Evolutionary conservation across 805 yeast species (phyloP).

Genomic region (Yarrowia yakushimensis): DNA sequence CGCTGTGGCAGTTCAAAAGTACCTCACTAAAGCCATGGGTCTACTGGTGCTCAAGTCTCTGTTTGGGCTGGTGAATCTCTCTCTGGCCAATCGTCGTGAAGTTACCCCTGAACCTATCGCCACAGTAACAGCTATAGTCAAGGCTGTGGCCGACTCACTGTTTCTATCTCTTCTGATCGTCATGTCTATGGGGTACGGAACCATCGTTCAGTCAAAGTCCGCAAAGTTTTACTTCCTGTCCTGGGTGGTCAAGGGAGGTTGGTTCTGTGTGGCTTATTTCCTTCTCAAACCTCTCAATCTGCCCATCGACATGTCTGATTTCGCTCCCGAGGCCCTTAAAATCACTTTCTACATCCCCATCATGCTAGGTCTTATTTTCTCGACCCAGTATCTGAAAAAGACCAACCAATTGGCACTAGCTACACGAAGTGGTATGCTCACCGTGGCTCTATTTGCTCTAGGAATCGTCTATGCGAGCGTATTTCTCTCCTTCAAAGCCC

Average conservation of each 20-base stretch:
- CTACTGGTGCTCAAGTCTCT: neutral
- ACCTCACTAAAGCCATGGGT: constrained; percentile 2
- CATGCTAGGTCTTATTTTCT: neutral
- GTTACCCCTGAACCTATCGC: neutral
- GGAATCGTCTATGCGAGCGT: neutral
- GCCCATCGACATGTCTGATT: neutral
- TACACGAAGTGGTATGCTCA: neutral
- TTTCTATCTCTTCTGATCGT: neutral
- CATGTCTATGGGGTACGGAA: neutral
- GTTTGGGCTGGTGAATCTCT: neutral
- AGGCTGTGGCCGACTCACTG: neutral
- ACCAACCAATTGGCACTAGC: neutral
- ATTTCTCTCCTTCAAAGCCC: neutral
- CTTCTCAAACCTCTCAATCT: neutral
- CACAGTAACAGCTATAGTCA: neutral
- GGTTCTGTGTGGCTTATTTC: neutral
- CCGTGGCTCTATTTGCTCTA: neutral
- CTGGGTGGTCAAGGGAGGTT: neutral
- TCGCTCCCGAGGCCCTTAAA: neutral
- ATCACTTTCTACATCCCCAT: constrained; percentile 13
- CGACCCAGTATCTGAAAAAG: neutral
- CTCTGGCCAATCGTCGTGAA: neutral
- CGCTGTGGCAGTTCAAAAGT: neutral
- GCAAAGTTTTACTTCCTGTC: neutral
- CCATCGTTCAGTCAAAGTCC: neutral